A percentile compares a stretch with the other conserved stretches of the same genome.
phyloP scores from a whole-genome alignment of 805 yeast species.

The Myxozyma sirexii region DNA sequence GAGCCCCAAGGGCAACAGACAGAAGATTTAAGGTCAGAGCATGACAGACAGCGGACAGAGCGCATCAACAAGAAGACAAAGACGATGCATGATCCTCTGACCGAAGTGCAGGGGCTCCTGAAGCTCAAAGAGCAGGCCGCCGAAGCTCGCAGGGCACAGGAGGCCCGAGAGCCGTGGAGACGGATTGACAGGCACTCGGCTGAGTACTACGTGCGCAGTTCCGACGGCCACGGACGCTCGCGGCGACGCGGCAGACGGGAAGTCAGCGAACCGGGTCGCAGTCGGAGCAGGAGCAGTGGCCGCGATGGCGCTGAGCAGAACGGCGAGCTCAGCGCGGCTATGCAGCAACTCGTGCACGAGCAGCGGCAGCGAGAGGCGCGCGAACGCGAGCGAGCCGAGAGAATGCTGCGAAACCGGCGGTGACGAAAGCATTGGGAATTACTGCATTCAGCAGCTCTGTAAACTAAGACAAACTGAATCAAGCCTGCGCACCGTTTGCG shows the following conservation, averaged over 20 bases:
- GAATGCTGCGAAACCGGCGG: slow-evolving; percentile 2
- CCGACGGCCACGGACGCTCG: background rate
- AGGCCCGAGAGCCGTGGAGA: slow-evolving; percentile 7
- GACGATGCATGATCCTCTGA: slow-evolving; percentile 19
- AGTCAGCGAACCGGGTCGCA: background rate
- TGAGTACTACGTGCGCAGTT: slow-evolving; percentile 8
- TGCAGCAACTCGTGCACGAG: slow-evolving; percentile 10
- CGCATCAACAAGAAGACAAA: slow-evolving; percentile 6
- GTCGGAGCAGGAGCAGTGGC: slow-evolving; percentile 6
- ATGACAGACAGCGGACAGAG: slow-evolving; percentile 2
- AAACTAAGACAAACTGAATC: too few relatives aligned
- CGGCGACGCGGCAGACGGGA: background rate
- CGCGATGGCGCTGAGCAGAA: background rate
- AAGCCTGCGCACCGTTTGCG: too few relatives aligned
- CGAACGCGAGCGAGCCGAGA: slow-evolving; percentile 11
- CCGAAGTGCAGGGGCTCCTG: slow-evolving; percentile 9
- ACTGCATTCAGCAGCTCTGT: too few relatives aligned
- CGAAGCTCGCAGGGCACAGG: background rate
- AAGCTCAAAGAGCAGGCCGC: slow-evolving; percentile 8
- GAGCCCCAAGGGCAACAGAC: background rate
- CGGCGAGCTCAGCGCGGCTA: slow-evolving; percentile 1
- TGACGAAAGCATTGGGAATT: too few relatives aligned
- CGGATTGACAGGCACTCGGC: slow-evolving; percentile 2
- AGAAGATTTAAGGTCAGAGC: slow-evolving; percentile 1
- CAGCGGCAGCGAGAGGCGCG: slow-evolving; percentile 21